These are phyloP conservation scores for Cyberlindnera samutprakarnensis DNA, from an alignment of 805 yeast genomes.

Conservation along the genomic window DNA sequence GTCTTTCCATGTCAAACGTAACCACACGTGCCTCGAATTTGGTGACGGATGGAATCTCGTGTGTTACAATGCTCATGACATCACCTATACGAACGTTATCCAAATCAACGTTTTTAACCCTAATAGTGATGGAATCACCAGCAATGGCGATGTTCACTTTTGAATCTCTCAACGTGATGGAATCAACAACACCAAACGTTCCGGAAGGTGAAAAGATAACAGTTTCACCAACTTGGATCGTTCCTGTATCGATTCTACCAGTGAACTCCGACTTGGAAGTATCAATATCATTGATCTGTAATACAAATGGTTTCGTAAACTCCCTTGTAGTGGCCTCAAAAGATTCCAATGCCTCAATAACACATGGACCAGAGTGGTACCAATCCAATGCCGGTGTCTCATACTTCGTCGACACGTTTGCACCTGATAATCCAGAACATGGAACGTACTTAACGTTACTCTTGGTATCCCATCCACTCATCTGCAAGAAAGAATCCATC, in stretches of 20 bases:
- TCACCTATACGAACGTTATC: constrained; percentile 90
- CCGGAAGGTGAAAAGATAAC: constrained; percentile 87
- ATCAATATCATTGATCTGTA: constrained; percentile 82
- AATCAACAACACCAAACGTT: constrained; percentile 84
- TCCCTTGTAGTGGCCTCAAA: constrained; percentile 78
- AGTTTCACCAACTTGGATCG: constrained; percentile 86
- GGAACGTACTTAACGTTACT: constrained; percentile 85
- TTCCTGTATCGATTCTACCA: constrained; percentile 92
- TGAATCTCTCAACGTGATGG: constrained; percentile 86
- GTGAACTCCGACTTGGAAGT: constrained; percentile 86
- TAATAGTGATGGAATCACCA: constrained; percentile 90
- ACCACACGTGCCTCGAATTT: constrained; percentile 78
- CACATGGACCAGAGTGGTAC: constrained; percentile 61
- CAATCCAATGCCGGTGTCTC: constrained; percentile 34
- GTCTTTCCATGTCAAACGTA: constrained; percentile 89
- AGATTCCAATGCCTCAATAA: constrained; percentile 79
- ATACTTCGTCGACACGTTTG: constrained; percentile 81
- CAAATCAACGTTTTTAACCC: constrained; percentile 84
- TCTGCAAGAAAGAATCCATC: constrained; percentile 73
- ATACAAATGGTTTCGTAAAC: constrained; percentile 80
- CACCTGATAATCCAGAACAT: constrained; percentile 88
- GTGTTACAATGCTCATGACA: constrained; percentile 86
- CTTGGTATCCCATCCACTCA: constrained; percentile 81
- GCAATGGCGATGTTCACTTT: constrained; percentile 72
- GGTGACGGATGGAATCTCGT: constrained; percentile 78